Percentiles rank a stretch among this genome's conserved stretches.
phyloP scores from a whole-genome alignment of 257 asterid species.

The Lantana camara region DNA sequence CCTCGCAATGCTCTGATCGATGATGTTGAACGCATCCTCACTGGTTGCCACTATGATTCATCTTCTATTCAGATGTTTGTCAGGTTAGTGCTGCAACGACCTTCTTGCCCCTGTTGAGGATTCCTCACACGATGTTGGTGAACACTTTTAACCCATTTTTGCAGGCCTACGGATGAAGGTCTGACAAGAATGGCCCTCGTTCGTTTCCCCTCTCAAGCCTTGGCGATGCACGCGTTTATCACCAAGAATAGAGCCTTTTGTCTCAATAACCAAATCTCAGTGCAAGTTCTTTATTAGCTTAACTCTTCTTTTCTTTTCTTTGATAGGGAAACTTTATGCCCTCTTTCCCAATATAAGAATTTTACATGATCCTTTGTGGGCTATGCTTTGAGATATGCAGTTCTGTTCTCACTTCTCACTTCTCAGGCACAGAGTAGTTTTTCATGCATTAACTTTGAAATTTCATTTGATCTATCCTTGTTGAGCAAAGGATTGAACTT shows the following conservation, averaged over 20 bases:
- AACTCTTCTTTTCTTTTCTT: conserved; percentile 4
- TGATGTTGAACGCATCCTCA: conserved; percentile 79
- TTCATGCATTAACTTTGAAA: conserved; percentile 5
- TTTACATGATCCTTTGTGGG: conserved; percentile 6
- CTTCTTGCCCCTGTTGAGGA: conserved; percentile 10
- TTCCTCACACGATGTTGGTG: neutral
- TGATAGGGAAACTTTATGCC: neutral
- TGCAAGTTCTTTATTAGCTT: conserved; percentile 66
- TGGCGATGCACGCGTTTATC: conserved; percentile 70
- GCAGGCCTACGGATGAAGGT: conserved; percentile 50
- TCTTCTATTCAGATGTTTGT: conserved; percentile 44
- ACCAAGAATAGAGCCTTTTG: conserved; percentile 76
- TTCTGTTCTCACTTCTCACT: too few species aligned
- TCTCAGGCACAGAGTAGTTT: conserved; percentile 19
- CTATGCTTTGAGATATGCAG: conserved; percentile 16
- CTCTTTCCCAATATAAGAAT: neutral
- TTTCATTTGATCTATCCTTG: neutral
- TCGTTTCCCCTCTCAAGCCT: conserved; percentile 64
- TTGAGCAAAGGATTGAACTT: conserved; percentile 12
- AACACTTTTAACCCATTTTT: neutral
- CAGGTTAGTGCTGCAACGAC: conserved; percentile 42
- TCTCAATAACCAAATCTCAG: conserved; percentile 62
- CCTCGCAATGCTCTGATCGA: conserved; percentile 69
- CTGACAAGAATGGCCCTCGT: conserved; percentile 53
- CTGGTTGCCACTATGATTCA: conserved; percentile 72